These are phyloP conservation scores for Trifolium repens DNA, from an alignment of 306 rosid genomes.

Conservation along the genomic window DNA sequence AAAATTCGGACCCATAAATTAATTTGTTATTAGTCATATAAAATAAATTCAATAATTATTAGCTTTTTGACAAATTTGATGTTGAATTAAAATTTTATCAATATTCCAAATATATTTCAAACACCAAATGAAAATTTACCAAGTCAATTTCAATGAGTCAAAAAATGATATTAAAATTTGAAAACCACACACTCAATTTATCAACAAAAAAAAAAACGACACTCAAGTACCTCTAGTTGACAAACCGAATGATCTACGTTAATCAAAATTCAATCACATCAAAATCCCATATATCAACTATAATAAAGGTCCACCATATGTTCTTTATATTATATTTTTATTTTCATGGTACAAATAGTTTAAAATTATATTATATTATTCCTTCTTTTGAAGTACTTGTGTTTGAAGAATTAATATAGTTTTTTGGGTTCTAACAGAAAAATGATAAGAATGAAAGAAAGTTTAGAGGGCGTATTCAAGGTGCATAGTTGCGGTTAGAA, in stretches of 20 bases:
- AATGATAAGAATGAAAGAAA: conserved; percentile 30
- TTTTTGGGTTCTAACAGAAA: conserved; percentile 37
- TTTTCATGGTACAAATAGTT: too few relatives aligned
- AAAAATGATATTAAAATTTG: neutral
- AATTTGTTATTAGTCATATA: neutral
- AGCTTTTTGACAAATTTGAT: neutral
- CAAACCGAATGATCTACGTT: conserved; percentile 19
- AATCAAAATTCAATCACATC: conserved; percentile 36
- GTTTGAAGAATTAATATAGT: conserved; percentile 25
- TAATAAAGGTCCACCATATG: conserved; percentile 35
- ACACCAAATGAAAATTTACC: neutral
- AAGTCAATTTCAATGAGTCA: neutral
- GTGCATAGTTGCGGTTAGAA: conserved; percentile 59
- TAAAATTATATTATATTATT: neutral
- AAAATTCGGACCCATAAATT: neutral
- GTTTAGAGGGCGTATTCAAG: conserved; percentile 51
- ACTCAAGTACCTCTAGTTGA: conserved; percentile 10
- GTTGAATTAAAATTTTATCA: neutral
- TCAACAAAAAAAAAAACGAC: neutral
- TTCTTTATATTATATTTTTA: conserved; percentile 6
- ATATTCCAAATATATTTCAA: neutral
- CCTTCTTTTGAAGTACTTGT: conserved; percentile 23
- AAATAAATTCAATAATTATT: neutral
- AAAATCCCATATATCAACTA: conserved; percentile 2
- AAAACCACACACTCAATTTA: neutral